Base-by-base conservation (phyloP, 495 filamentous ascomycete species). In the Bacidia rubella region DNA sequence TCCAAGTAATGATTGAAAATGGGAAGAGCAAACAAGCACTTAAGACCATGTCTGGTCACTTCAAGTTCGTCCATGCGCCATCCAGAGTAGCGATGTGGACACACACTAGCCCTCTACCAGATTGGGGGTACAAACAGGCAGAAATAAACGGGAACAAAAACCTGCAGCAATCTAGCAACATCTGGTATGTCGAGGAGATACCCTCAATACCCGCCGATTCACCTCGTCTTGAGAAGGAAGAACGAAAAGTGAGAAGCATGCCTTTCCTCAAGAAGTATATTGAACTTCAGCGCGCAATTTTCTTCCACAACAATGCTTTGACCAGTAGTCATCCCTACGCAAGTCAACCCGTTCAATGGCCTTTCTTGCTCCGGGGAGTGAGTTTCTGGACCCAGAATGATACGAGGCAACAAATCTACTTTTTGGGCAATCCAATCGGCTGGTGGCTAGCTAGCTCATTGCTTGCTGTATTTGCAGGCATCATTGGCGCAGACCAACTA, bases 91-190 rank as follows among this genome's bases (percentile, higher is more conserved):
- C 93, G 52, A 92, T 98, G 90, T 98, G 92, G 92, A 98, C 92
- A 1, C 90, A 95, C 65, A 82, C 85, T 5, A 89, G 79, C 27
- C 86, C 92, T 19, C 81, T 98, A 15, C 92, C 92, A 1, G 92
- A 98, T 15, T 98, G 92, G 92, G 92, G 76, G 26, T 90, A 81
- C 68, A 93, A 94, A 66, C 92, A 98, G 62, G 89, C 93, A 56
- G 92, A 98, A 65, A 96, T 98, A 72, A 98, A 98, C 65, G 92
- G 92, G 49, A 98, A 98, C 78, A 98, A 98, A 79, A 94, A 95
- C 66, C 68, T 93, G 47, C 73, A 79, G 42, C 87, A 94, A 60
- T 76, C 79, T 62, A 95, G 87, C 66, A 98, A 98, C 63, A 73
- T 95, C 57, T 98, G 92, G 92, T 85, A 81, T 58, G 83, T 88